Percentiles rank a stretch among this genome's conserved stretches.
These are phyloP conservation scores for Penicillium nucicola DNA, from an alignment of 495 filamentous ascomycete genomes.

Conservation along the genomic window DNA sequence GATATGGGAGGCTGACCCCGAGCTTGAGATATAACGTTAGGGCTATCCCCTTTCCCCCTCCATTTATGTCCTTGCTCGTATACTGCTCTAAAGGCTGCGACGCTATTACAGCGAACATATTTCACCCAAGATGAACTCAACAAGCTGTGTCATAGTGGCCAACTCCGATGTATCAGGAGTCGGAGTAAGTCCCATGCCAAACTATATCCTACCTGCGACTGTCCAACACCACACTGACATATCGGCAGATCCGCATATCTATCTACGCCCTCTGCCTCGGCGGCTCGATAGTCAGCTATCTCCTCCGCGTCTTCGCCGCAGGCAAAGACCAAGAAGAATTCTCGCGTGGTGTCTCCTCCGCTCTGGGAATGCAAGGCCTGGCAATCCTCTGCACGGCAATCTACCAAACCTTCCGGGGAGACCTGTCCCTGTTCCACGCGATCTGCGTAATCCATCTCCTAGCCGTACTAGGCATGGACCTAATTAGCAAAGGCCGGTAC, in stretches of 20 bases:
- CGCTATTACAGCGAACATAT: neutral
- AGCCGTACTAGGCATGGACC: conserved; percentile 10
- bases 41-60: neutral
- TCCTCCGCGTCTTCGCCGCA: conserved; percentile 12
- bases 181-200: conserved; percentile 6
- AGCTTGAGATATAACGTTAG: conserved; percentile 1
- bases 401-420: conserved; percentile 15
- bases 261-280: conserved; percentile 18
- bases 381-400: conserved; percentile 19
- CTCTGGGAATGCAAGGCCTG: conserved; percentile 17
- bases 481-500: conserved; percentile 19
- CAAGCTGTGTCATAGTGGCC: conserved; percentile 9
- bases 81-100: neutral
- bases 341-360: conserved; percentile 13
- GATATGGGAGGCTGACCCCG: neutral
- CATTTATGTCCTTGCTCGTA: neutral
- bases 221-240: neutral
- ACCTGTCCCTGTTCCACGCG: conserved; percentile 17
- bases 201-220: neutral
- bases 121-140: conserved; percentile 10
- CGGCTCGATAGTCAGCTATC: conserved; percentile 13
- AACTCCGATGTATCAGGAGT: conserved; percentile 16
- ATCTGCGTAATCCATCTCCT: conserved; percentile 18
- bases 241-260: conserved; percentile 11
- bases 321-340: conserved; percentile 17